phyloP scores from a whole-genome alignment of 768 basidiomycete species.

The Rubroboletus pulcherrimus region DNA sequence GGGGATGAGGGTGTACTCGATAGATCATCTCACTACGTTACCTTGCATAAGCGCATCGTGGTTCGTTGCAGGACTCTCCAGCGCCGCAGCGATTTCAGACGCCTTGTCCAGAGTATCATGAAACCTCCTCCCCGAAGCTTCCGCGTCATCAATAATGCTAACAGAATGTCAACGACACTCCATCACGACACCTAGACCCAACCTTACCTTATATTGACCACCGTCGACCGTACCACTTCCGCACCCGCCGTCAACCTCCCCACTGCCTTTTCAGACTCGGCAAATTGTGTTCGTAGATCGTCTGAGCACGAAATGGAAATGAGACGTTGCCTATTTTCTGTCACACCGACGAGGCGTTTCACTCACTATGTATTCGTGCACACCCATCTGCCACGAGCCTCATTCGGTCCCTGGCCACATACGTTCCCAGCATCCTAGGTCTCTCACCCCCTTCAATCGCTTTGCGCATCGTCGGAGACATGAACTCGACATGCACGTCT shows the following conservation, averaged over 20 bases:
- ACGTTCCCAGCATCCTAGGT: constrained; percentile 71
- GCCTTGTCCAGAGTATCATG: constrained; percentile 59
- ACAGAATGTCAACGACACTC: background rate
- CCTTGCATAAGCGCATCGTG: constrained; percentile 53
- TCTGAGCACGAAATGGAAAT: constrained; percentile 35
- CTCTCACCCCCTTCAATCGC: constrained; percentile 70
- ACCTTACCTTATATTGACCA: constrained; percentile 45
- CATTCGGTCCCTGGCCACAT: constrained; percentile 79
- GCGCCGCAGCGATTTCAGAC: constrained; percentile 41
- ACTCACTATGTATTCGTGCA: constrained; percentile 62
- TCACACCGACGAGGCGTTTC: background rate
- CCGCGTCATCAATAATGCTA: constrained; percentile 61
- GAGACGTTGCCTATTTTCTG: background rate
- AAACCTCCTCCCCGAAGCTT: constrained; percentile 49
- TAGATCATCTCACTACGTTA: constrained; percentile 18
- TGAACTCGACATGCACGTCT: constrained; percentile 69
- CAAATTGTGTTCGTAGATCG: constrained; percentile 53
- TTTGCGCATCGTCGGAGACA: constrained; percentile 61
- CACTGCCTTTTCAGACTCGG: constrained; percentile 52
- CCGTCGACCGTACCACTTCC: constrained; percentile 51
- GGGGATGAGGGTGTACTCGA: background rate
- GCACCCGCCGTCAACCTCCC: constrained; percentile 53
- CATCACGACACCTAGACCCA: background rate
- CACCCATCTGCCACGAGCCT: constrained; percentile 73
- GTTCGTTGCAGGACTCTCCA: constrained; percentile 56